Evolutionary conservation across 768 basidiomycete species (phyloP).

Genomic region (Rhodotorula toruloides): DNA sequence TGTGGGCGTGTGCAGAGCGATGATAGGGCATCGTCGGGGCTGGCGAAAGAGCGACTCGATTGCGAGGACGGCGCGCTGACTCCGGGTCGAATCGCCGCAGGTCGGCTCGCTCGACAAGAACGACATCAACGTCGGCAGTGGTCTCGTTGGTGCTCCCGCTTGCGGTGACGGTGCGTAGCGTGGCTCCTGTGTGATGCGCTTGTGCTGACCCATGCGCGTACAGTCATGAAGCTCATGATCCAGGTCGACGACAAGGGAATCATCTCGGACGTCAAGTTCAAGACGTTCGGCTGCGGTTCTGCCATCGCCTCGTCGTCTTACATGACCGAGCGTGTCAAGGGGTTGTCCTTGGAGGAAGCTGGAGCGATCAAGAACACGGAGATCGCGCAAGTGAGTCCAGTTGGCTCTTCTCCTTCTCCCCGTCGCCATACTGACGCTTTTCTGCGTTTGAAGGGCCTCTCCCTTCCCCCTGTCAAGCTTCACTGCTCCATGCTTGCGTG

Average conservation of each 20-base stretch:
- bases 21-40: no score
- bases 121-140: conserved; percentile 88
- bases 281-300: conserved; percentile 98
- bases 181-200: not conserved
- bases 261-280: conserved; percentile 98
- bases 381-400: conserved; percentile 93
- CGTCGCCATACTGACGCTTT: conserved; percentile 35
- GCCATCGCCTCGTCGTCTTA: conserved; percentile 97
- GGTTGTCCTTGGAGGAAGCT: conserved; percentile 85
- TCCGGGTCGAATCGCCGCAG: conserved; percentile 51
- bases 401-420: conserved; percentile 50
- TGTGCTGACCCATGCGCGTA: conserved; percentile 1
- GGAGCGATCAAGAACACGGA: conserved; percentile 98
- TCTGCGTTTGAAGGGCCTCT: not conserved
- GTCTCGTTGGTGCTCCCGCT: conserved; percentile 68
- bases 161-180: conserved; percentile 43
- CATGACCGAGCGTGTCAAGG: conserved; percentile 97
- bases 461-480: conserved; percentile 36
- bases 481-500: conserved; percentile 43
- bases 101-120: conserved; percentile 92
- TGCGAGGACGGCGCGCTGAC: conserved; percentile 48
- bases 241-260: conserved; percentile 89
- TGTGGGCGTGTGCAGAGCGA: no score
- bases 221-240: conserved; percentile 98
- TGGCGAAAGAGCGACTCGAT: no score